Base-by-base conservation (phyloP, 805 yeast genomes). In the Candida boidinii region DNA sequence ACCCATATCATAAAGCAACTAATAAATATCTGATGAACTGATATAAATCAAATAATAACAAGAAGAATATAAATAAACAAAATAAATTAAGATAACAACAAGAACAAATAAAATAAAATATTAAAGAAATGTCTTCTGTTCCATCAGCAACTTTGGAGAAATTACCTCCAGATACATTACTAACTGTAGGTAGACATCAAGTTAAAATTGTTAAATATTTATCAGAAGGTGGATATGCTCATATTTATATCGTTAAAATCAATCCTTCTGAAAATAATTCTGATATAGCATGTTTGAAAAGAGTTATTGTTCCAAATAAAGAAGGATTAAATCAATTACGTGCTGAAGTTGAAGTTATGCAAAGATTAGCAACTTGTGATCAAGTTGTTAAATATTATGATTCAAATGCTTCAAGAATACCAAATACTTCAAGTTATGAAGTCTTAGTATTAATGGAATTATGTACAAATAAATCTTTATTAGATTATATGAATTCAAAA, bases 381-480 rank as follows among this genome's bases (percentile, higher is more conserved):
- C 67, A 71, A 42, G 74, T 80, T 32, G 92, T 82, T 19, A 67
- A 66, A 38, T 80, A 80, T 48, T 79, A 68, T 45, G 94, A 83
- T 51, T 79, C 88, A 3, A 79, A 80, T 49, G 92, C 94, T 1
- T 75, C 79, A 27, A 62, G 84, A 35, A 48, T 72, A 20, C 62
- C 59, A 3, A 53, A 63, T 30, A 63, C 70, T 2, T 49, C 67
- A 4, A 42, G 48, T 28, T 92, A 85, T 54, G 97, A 90, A 58
- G 96, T 92, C 7, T 64, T 90, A 35, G 74, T 90, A 27, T 64
- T 90, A 42, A 92, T 90, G 97, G 98, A 90, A 55, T 72, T 79
- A 46, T 90, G 98, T 53, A 79, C 94, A 9, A 83, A 82, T 53
- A 73, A 81, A 41, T 85, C 95, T 13, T 70, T 94, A 29, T 66